Percentiles rank a stretch among this genome's conserved stretches.
These are phyloP conservation scores for Shiraia sp. DNA, from an alignment of 2,329 filamentous ascomycete genomes.

Conservation along the genomic window DNA sequence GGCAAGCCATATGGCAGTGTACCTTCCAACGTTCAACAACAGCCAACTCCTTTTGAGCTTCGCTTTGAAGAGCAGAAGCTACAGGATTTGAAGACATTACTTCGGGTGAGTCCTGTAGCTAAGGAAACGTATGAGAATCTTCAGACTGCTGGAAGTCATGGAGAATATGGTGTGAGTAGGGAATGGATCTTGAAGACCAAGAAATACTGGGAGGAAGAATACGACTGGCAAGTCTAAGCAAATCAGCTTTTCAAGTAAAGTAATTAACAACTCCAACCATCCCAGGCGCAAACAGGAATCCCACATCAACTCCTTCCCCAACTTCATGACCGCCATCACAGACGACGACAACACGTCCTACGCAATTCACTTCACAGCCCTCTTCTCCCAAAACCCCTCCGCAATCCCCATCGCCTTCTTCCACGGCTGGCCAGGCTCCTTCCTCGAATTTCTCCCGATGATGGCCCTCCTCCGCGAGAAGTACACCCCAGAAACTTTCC, in stretches of 20 bases:
- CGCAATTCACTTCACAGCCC: constrained; percentile 57
- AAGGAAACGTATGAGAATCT: constrained; percentile 37
- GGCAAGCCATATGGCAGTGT: constrained; percentile 17
- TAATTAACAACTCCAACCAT: background rate
- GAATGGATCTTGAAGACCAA: constrained; percentile 37
- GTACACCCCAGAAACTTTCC: constrained; percentile 56
- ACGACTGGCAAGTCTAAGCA: constrained; percentile 37
- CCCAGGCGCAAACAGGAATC: constrained; percentile 45
- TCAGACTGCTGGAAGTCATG: constrained; percentile 27
- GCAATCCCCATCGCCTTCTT: constrained; percentile 57
- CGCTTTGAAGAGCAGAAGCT: constrained; percentile 32
- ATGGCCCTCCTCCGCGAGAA: constrained; percentile 52
- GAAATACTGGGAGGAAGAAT: constrained; percentile 33
- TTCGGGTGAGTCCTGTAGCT: constrained; percentile 34
- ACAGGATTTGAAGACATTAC: constrained; percentile 33
- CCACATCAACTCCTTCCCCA: constrained; percentile 55
- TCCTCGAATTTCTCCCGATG: constrained; percentile 60
- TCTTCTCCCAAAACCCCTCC: constrained; percentile 56
- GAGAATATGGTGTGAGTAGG: constrained; percentile 35
- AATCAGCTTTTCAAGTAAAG: too few relatives aligned
- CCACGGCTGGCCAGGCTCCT: constrained; percentile 61
- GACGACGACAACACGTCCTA: constrained; percentile 40
- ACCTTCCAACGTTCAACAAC: constrained; percentile 16
- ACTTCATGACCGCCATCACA: constrained; percentile 52
- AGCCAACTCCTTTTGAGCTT: constrained; percentile 29